Evolutionary conservation across 441 rosid species (phyloP).

Genomic region (Kokia cookei): DNA sequence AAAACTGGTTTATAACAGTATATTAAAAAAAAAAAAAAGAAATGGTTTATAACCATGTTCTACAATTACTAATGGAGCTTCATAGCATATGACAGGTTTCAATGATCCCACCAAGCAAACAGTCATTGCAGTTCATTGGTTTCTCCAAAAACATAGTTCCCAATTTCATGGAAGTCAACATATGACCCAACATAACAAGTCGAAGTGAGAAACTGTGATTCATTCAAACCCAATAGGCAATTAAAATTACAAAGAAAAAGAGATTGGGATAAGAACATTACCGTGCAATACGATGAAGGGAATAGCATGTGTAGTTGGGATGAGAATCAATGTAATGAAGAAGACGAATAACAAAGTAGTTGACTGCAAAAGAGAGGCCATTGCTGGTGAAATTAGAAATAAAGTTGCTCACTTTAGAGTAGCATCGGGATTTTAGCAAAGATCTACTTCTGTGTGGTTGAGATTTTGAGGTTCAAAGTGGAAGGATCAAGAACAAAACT

Average conservation of each 20-base stretch:
- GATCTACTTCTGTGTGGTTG: neutral
- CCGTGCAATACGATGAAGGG: constrained; percentile 87
- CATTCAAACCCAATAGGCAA: neutral
- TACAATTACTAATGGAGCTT: neutral
- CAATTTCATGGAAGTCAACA: neutral
- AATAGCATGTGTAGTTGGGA: constrained; percentile 25
- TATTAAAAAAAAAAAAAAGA: no score
- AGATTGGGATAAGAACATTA: constrained; percentile 11
- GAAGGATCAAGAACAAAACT: neutral
- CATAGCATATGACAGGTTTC: neutral
- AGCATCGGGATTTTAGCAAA: neutral
- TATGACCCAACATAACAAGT: neutral
- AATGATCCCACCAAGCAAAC: neutral
- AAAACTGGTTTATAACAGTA: no score
- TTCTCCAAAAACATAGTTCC: neutral
- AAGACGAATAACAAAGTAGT: constrained; percentile 6
- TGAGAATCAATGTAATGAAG: constrained; percentile 13
- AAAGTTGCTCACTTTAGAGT: neutral
- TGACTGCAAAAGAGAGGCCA: constrained; percentile 15
- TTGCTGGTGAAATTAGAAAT: neutral
- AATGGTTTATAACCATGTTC: neutral
- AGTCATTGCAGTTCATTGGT: neutral
- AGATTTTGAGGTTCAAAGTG: neutral
- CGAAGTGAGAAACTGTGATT: neutral
- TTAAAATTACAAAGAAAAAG: neutral